A percentile compares a stretch with the other conserved stretches of the same genome.
Conservation (phyloP, 2,329 filamentous ascomycete species). For the Rutstroemia sp. region DNA sequence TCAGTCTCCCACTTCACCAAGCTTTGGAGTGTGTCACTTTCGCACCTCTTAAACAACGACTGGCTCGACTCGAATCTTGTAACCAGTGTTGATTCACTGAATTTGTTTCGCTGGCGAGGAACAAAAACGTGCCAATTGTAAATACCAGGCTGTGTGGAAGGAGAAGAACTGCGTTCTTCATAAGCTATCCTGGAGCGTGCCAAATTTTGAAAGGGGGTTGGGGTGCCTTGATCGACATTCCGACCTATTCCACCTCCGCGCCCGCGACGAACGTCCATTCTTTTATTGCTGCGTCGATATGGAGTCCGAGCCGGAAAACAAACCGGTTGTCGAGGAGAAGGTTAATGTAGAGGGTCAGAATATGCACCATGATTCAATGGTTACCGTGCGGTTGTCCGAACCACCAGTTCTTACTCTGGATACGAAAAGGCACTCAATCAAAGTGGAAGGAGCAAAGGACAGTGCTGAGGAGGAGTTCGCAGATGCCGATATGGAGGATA, state of each 20-base stretch:
- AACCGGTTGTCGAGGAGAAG: not conserved
- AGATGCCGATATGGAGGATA: constrained; percentile 7
- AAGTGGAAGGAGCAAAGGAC: constrained; percentile 13
- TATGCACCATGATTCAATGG: constrained; percentile 58
- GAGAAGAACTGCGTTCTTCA: not conserved
- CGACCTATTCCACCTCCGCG: not conserved
- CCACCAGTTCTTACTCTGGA: constrained; percentile 45
- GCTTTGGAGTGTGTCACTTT: not conserved
- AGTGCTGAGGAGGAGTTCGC: not conserved
- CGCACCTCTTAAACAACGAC: not conserved
- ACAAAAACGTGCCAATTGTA: not conserved
- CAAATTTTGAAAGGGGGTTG: constrained; percentile 3
- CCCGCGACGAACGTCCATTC: not conserved
- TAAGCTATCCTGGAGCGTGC: not conserved
- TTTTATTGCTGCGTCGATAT: not conserved
- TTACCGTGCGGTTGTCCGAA: constrained; percentile 68
- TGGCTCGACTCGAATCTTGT: not conserved
- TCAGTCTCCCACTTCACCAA: not conserved
- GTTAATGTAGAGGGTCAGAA: not conserved
- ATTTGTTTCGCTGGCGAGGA: not conserved
- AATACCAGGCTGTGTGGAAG: not conserved
- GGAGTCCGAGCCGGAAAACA: not conserved
- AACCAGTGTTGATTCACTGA: not conserved
- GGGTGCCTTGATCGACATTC: constrained; percentile 8
- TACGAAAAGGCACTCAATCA: constrained; percentile 31